phyloP scores from a whole-genome alignment of 768 basidiomycete genomes.

The Porpolomopsis calyptriformis region DNA sequence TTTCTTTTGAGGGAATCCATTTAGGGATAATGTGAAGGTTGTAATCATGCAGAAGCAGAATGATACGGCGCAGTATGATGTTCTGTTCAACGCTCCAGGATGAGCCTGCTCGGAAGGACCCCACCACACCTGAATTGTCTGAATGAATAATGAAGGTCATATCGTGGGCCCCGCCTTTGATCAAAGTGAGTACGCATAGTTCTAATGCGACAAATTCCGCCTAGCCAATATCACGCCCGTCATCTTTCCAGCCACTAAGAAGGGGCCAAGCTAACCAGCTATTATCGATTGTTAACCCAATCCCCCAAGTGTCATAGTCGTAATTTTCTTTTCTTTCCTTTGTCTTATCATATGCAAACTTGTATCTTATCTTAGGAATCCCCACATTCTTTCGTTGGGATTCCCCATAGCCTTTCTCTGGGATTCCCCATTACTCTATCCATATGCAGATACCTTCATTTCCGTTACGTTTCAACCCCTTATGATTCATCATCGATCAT shows the following conservation, averaged over 20 bases:
- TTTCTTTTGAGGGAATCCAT: constrained; percentile 18
- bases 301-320: too few relatives aligned
- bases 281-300: constrained; percentile 15
- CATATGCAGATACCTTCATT: too few relatives aligned
- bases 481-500: too few relatives aligned
- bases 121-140: constrained; percentile 22
- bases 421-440: too few relatives aligned
- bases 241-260: constrained; percentile 11
- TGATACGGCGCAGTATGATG: constrained; percentile 17
- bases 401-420: too few relatives aligned
- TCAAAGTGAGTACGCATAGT: constrained; percentile 12
- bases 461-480: too few relatives aligned
- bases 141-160: constrained; percentile 17
- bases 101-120: constrained; percentile 19
- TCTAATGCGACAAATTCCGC: constrained; percentile 21
- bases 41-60: constrained; percentile 11
- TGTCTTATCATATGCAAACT: too few relatives aligned
- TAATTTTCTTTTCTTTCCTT: too few relatives aligned
- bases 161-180: constrained; percentile 5
- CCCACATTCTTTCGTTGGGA: too few relatives aligned
- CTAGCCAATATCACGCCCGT: constrained; percentile 21
- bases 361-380: too few relatives aligned
- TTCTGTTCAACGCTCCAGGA: constrained; percentile 23
- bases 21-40: constrained; percentile 19
- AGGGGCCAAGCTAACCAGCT: constrained; percentile 19